These are phyloP conservation scores for Aechmea fasciata DNA, from an alignment of 176 grass and related monocot species.

Conservation along the genomic window DNA sequence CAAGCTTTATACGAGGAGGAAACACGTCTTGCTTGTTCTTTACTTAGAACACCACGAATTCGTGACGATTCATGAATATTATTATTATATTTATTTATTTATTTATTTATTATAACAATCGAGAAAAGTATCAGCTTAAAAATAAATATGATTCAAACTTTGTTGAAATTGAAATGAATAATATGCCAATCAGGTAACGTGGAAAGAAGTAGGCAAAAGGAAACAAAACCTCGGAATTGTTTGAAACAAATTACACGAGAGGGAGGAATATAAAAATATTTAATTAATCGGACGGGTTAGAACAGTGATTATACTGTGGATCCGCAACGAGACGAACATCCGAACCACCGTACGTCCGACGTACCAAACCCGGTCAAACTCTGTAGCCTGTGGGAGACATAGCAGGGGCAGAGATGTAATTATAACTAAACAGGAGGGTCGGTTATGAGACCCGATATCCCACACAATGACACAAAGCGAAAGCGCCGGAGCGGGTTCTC, in stretches of 20 bases:
- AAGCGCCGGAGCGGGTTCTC: neutral
- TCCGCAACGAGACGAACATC: neutral
- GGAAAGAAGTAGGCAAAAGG: too few relatives aligned
- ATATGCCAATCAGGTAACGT: too few relatives aligned
- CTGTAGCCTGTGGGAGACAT: neutral
- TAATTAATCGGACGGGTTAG: neutral
- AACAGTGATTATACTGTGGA: neutral
- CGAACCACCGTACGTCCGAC: neutral
- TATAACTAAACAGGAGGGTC: neutral
- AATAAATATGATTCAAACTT: too few relatives aligned
- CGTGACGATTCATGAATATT: too few relatives aligned
- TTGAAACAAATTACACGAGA: neutral
- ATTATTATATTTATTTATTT: too few relatives aligned
- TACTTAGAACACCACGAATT: too few relatives aligned
- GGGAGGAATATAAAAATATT: neutral
- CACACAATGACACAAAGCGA: conserved; percentile 4
- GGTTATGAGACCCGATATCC: neutral
- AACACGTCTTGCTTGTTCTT: too few relatives aligned
- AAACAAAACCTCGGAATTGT: too few relatives aligned
- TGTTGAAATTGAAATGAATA: too few relatives aligned
- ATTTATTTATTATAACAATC: too few relatives aligned
- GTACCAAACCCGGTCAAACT: neutral
- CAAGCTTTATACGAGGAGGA: neutral
- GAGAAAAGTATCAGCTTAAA: too few relatives aligned
- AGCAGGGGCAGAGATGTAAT: neutral